Conservation (phyloP, 495 filamentous ascomycete species). For the Pseudomonodictys pantanalensis region DNA sequence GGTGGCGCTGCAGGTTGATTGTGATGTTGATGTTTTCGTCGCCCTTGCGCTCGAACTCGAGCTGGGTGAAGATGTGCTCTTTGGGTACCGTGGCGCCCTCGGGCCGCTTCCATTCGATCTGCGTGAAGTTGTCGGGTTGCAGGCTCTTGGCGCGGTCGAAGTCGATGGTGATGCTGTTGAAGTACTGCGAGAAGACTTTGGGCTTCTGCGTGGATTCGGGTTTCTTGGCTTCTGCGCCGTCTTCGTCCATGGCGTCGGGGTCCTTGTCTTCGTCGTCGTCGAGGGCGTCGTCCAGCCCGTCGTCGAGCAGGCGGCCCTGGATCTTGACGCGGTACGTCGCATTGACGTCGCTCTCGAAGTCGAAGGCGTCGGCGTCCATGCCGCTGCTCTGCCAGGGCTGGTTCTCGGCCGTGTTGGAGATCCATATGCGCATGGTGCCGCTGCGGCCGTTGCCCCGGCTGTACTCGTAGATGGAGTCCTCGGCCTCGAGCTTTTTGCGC, state of each 20-base stretch:
- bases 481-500: conserved; percentile 85
- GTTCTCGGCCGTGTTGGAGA: conserved; percentile 91
- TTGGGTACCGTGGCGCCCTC: conserved; percentile 44
- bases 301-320: conserved; percentile 73
- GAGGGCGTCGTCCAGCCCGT: conserved; percentile 52
- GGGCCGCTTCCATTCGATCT: conserved; percentile 69
- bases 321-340: conserved; percentile 87
- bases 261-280: conserved; percentile 61
- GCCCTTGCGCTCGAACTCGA: conserved; percentile 85
- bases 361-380: conserved; percentile 66
- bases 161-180: conserved; percentile 85
- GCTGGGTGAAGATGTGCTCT: conserved; percentile 77
- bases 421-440: conserved; percentile 87
- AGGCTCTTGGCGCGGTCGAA: conserved; percentile 66
- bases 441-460: conserved; percentile 68
- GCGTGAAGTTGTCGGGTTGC: conserved; percentile 55
- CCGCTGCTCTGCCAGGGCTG: conserved; percentile 83
- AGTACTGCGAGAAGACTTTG: conserved; percentile 86
- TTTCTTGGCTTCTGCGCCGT: conserved; percentile 45
- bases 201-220: conserved; percentile 41
- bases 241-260: conserved; percentile 60
- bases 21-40: conserved; percentile 92
- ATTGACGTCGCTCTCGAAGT: conserved; percentile 66
- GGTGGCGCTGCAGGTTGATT: conserved; percentile 81
- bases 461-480: conserved; percentile 79